Evolutionary conservation across 2,329 filamentous ascomycete species (phyloP).

Genomic region (Nothopassalora personata): DNA sequence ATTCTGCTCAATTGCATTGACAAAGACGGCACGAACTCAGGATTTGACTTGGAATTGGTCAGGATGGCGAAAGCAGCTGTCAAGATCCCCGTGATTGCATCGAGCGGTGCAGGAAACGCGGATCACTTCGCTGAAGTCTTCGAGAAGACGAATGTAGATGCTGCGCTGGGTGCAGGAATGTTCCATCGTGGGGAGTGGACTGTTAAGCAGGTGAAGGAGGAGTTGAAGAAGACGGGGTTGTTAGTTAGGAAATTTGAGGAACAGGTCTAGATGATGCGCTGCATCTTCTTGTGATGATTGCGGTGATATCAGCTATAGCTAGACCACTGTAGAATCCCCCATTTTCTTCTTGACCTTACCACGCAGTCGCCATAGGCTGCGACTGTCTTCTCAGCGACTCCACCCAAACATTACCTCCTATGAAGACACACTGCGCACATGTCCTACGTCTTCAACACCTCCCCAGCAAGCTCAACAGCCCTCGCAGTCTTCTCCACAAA

Average conservation of each 20-base stretch:
- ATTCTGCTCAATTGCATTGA: constrained; percentile 97
- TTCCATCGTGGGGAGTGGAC: constrained; percentile 96
- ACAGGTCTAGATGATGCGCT: constrained; percentile 28
- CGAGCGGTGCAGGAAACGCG: constrained; percentile 83
- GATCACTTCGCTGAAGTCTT: constrained; percentile 90
- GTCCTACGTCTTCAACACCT: constrained; percentile 15
- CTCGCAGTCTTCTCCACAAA: constrained; percentile 18
- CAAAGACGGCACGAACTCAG: constrained; percentile 87
- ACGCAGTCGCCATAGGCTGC: too few relatives aligned
- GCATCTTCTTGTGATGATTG: too few relatives aligned
- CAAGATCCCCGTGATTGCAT: constrained; percentile 90
- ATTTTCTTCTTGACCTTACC: not conserved
- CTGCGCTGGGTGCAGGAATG: constrained; percentile 92
- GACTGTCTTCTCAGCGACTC: too few relatives aligned
- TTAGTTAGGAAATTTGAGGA: constrained; percentile 75
- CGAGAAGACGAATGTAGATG: constrained; percentile 76
- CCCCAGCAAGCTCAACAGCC: constrained; percentile 18
- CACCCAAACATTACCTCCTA: not conserved
- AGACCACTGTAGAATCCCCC: not conserved
- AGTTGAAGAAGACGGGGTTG: constrained; percentile 64
- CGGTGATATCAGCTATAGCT: not conserved
- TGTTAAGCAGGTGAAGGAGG: constrained; percentile 86
- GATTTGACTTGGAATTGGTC: constrained; percentile 91
- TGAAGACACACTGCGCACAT: too few relatives aligned
- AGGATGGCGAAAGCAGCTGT: constrained; percentile 79